Conservation (phyloP, 2,329 filamentous ascomycete genomes). For the Neonectria magnoliae region DNA sequence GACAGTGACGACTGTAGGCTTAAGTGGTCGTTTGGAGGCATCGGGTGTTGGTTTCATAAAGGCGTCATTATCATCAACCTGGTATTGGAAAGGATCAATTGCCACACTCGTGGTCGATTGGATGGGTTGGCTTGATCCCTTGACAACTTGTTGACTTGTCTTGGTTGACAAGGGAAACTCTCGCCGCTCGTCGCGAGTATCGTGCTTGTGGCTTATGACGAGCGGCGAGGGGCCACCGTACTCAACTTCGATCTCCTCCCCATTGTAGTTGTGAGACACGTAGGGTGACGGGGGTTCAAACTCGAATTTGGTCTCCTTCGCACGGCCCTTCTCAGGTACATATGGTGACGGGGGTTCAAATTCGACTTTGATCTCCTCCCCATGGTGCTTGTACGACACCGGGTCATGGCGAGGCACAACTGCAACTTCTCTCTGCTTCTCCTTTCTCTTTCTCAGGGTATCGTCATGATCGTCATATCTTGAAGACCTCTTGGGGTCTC, state of each 20-base stretch:
- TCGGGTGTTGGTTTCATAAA: constrained; percentile 55
- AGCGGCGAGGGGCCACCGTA: constrained; percentile 38
- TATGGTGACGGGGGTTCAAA: constrained; percentile 28
- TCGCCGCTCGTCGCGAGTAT: constrained; percentile 42
- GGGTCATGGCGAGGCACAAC: constrained; percentile 38
- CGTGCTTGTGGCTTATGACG: constrained; percentile 39
- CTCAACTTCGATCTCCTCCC: not conserved
- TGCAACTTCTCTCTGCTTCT: constrained; percentile 40
- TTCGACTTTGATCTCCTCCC: constrained; percentile 43
- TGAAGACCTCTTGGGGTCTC: constrained; percentile 43
- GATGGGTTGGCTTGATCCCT: constrained; percentile 35
- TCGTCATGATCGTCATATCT: constrained; percentile 47
- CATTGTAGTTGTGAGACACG: not conserved
- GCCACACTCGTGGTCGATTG: constrained; percentile 42
- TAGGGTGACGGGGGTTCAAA: constrained; percentile 25
- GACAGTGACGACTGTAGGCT: constrained; percentile 63
- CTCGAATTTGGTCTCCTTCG: constrained; percentile 36
- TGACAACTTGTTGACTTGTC: constrained; percentile 41
- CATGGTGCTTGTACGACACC: constrained; percentile 34
- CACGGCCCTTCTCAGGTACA: not conserved
- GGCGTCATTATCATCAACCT: constrained; percentile 63
- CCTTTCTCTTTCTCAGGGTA: constrained; percentile 40
- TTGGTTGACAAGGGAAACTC: constrained; percentile 41
- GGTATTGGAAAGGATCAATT: constrained; percentile 69
- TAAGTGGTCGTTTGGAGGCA: constrained; percentile 55